Evolutionary conservation across 2,329 filamentous ascomycete species (phyloP), one percentile per base, ranked within the genome.

Genomic region (Trichoderma harzianum): DNA sequence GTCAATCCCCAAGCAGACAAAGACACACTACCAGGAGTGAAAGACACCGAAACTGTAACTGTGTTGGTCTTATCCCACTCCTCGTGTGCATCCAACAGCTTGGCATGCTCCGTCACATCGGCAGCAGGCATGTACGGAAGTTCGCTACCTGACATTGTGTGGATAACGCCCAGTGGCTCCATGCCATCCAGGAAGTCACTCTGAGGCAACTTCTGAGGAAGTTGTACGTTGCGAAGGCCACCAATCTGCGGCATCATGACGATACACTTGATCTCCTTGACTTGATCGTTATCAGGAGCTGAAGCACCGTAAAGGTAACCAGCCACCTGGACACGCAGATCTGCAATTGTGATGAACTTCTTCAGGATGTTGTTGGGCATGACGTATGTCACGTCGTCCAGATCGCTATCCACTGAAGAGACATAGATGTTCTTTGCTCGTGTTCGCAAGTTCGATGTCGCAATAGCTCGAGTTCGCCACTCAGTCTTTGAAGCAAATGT

Each of bases 351-450:
- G 84, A 99, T 98, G 86, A 99, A 99, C 75, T 94, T 93, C 87
- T 97, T 98, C 78, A 99, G 88, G 63, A 99, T 92, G 81, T 99
- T 99, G 89, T 98, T 99, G 1, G 96, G 96, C 93, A 99, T 98
- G 78, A 99, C 93, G 78, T 98, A 99, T 1, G 95, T 99, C 79
- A 93, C 92, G 78, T 95, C 93, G 73, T 97, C 94, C 74, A 96
- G 89, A 69, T 94, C 93, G 75, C 95, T 93, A 79, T 98, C 96
- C 69, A 98, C 94, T 0, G 95, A 96, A 8, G 96, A 97, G 76
- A 99, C 97, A 82, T 98, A 99, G 78, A 99, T 97, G 83, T 99
- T 98, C 87, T 98, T 99, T 64, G 96, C 90, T 75, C 96, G 88
- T 62, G 95, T 98, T 60, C 95, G 92, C 74, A 99, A 85, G 81